A percentile compares a stretch with the other conserved stretches of the same genome.
These are phyloP conservation scores for Kluyveromyces sp. DNA, from an alignment of 1,139 yeast genomes.

Conservation along the genomic window DNA sequence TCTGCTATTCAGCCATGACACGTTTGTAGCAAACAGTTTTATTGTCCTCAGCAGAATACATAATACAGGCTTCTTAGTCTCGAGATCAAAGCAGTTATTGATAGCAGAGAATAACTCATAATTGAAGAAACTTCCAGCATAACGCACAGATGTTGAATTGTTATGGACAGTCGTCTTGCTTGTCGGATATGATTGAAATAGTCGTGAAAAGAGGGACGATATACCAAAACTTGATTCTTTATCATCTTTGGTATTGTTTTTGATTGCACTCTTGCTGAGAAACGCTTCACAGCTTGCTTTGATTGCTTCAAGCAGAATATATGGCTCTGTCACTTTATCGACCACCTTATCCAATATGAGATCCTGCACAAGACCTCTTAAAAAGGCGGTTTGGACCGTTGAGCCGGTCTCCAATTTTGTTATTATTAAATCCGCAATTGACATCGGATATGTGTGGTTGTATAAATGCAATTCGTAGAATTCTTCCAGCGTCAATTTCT, in stretches of 20 bases:
- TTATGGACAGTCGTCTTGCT: not conserved
- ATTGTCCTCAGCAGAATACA: not conserved
- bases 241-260: not conserved
- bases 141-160: not conserved
- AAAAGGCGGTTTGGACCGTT: constrained; percentile 9
- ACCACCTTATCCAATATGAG: constrained; percentile 21
- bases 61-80: not conserved
- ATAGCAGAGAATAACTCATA: not conserved
- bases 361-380: constrained; percentile 17
- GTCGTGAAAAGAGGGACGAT: not conserved
- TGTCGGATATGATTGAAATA: not conserved
- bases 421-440: constrained; percentile 14
- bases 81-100: not conserved
- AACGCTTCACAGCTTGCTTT: constrained; percentile 12
- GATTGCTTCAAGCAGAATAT: constrained; percentile 18
- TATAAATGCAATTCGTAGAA: constrained; percentile 15
- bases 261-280: not conserved
- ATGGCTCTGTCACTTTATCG: constrained; percentile 24
- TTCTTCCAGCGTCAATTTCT: constrained; percentile 9
- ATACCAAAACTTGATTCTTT: not conserved
- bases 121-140: not conserved
- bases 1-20: not conserved
- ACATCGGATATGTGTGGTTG: constrained; percentile 14
- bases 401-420: constrained; percentile 6
- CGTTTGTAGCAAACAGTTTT: not conserved